These are phyloP conservation scores for Mycena kentingensis DNA, from an alignment of 768 basidiomycete genomes.

Conservation along the genomic window DNA sequence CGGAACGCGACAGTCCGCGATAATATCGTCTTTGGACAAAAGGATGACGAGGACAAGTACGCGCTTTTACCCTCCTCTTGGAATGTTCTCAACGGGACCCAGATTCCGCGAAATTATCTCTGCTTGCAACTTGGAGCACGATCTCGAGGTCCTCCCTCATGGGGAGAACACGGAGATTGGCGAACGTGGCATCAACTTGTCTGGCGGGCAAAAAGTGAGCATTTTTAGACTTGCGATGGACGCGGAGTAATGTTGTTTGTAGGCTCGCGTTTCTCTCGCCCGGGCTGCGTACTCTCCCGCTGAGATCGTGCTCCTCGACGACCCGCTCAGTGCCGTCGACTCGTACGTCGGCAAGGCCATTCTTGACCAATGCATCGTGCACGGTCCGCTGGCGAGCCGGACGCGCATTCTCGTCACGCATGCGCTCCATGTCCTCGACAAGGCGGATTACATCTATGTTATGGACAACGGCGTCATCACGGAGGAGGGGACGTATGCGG, in stretches of 20 bases:
- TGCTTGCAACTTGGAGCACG: slow-evolving; percentile 70
- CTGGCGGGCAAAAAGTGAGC: slow-evolving; percentile 44
- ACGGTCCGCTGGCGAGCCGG: slow-evolving; percentile 51
- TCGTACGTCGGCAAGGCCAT: slow-evolving; percentile 72
- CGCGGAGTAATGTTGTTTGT: slow-evolving; percentile 8
- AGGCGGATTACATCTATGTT: slow-evolving; percentile 64
- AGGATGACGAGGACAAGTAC: slow-evolving; percentile 58
- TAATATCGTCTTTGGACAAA: slow-evolving; percentile 75
- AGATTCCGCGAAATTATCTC: slow-evolving; percentile 60
- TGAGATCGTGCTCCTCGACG: slow-evolving; percentile 78
- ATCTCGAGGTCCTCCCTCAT: slow-evolving; percentile 70
- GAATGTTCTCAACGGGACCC: not conserved
- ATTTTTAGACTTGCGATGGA: slow-evolving; percentile 7
- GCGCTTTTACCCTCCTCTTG: not conserved
- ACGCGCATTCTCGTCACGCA: slow-evolving; percentile 68
- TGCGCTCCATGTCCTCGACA: slow-evolving; percentile 58
- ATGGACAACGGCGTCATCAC: slow-evolving; percentile 59
- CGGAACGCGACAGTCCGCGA: slow-evolving; percentile 67
- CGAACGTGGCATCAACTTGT: slow-evolving; percentile 74
- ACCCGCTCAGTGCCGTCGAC: slow-evolving; percentile 80
- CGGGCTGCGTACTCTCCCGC: slow-evolving; percentile 74
- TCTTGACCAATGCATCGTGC: slow-evolving; percentile 60
- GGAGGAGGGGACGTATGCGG: slow-evolving; percentile 64
- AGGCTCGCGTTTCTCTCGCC: slow-evolving; percentile 77
- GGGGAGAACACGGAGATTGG: slow-evolving; percentile 74